Conservation (phyloP, 2,329 filamentous ascomycete species). For the Clarireedia paspali region DNA sequence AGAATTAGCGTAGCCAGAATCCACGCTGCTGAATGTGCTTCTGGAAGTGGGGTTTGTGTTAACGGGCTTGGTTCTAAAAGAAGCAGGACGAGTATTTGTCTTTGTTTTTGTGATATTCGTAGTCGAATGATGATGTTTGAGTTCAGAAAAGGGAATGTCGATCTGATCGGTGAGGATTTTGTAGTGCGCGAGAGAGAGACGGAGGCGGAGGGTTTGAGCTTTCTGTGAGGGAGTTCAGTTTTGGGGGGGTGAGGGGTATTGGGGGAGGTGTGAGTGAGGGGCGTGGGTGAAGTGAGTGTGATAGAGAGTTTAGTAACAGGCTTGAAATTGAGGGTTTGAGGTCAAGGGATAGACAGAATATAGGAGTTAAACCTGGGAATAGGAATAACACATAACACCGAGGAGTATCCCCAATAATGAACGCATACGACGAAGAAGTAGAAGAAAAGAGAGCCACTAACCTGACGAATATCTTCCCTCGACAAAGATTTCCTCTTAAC, state of each 20-base stretch:
- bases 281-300: background rate
- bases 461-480: constrained; percentile 1
- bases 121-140: constrained; percentile 35
- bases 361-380: too few species aligned
- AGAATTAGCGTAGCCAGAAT: too few species aligned
- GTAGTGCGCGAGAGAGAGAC: constrained; percentile 66
- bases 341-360: too few species aligned
- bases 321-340: too few species aligned
- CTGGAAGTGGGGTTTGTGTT: too few species aligned
- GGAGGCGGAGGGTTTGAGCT: constrained; percentile 57
- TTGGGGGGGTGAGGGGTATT: background rate
- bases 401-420: too few species aligned
- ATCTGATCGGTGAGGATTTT: constrained; percentile 69
- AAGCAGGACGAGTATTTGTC: too few species aligned
- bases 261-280: background rate
- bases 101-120: too few species aligned
- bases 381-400: too few species aligned
- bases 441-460: background rate
- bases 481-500: background rate
- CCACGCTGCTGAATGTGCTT: too few species aligned
- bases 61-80: too few species aligned
- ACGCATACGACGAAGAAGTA: background rate
- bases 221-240: constrained; percentile 34
- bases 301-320: too few species aligned
- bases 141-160: constrained; percentile 52